phyloP scores from a whole-genome alignment of 495 filamentous ascomycete genomes.

The Podospora fimiseda region DNA sequence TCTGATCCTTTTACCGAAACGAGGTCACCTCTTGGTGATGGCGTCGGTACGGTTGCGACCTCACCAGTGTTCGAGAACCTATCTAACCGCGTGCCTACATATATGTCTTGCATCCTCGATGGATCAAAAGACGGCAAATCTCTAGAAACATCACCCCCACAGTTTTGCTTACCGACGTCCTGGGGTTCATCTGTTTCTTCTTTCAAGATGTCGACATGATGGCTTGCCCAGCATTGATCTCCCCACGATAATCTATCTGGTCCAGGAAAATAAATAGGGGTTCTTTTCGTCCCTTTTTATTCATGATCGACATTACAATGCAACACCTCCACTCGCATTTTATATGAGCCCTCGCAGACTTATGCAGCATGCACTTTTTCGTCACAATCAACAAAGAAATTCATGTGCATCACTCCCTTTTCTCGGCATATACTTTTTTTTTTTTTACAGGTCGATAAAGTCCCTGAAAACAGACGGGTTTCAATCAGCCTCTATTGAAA shows the following conservation, averaged over 20 bases:
- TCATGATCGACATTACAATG: neutral
- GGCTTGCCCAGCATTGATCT: no score
- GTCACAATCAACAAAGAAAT: no score
- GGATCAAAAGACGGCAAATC: neutral
- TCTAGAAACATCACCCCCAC: neutral
- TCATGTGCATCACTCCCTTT: no score
- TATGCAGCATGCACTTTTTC: neutral
- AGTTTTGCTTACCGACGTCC: neutral
- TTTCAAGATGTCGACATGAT: no score
- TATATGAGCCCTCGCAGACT: neutral
- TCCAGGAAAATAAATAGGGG: neutral
- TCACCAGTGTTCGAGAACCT: neutral
- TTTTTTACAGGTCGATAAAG: neutral
- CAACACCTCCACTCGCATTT: neutral
- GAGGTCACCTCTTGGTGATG: neutral
- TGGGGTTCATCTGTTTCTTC: neutral
- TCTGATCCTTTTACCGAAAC: no score
- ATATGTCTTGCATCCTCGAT: conserved; percentile 3
- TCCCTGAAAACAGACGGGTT: neutral
- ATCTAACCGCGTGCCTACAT: neutral
- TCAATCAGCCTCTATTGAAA: conserved; percentile 15
- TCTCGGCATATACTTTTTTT: no score
- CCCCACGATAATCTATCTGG: neutral
- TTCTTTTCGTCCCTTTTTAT: neutral
- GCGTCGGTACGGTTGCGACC: neutral